Conservation (phyloP, 768 basidiomycete genomes). For the Boletus coccyginus region DNA sequence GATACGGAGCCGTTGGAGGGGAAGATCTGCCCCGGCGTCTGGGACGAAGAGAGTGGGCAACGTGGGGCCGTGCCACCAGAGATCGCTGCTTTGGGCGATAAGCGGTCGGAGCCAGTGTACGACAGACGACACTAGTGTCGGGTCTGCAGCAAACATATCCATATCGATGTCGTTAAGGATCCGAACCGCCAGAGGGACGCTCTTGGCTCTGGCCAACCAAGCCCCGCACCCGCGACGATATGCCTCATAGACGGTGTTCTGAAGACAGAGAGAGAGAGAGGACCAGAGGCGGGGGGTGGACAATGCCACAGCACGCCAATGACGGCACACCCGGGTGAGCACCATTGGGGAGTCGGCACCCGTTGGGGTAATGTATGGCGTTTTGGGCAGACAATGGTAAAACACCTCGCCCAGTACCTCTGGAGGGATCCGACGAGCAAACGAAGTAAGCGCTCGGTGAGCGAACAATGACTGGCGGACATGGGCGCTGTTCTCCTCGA, state of each 20-base stretch:
- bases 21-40: not conserved
- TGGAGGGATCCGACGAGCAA: conserved; percentile 23
- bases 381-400: conserved; percentile 24
- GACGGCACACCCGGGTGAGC: conserved; percentile 26
- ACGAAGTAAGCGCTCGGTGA: conserved; percentile 24
- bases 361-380: conserved; percentile 24
- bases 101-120: conserved; percentile 24
- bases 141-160: conserved; percentile 8
- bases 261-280: conserved; percentile 25
- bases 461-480: conserved; percentile 21
- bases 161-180: conserved; percentile 25
- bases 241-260: conserved; percentile 1
- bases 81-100: conserved; percentile 22
- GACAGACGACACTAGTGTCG: not conserved
- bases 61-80: conserved; percentile 34
- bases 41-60: conserved; percentile 19
- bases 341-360: conserved; percentile 23
- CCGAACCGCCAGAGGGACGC: conserved; percentile 23
- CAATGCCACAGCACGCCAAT: conserved; percentile 31
- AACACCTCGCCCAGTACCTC: conserved; percentile 33
- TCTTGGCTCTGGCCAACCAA: conserved; percentile 31
- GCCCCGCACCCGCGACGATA: conserved; percentile 21
- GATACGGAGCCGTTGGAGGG: conserved; percentile 23
- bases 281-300: conserved; percentile 33
- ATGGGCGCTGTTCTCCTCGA: conserved; percentile 16